A percentile compares a stretch with the other conserved stretches of the same genome.
Evolutionary conservation across 306 rosid species (phyloP).

Genomic region (Bauhinia variegata): DNA sequence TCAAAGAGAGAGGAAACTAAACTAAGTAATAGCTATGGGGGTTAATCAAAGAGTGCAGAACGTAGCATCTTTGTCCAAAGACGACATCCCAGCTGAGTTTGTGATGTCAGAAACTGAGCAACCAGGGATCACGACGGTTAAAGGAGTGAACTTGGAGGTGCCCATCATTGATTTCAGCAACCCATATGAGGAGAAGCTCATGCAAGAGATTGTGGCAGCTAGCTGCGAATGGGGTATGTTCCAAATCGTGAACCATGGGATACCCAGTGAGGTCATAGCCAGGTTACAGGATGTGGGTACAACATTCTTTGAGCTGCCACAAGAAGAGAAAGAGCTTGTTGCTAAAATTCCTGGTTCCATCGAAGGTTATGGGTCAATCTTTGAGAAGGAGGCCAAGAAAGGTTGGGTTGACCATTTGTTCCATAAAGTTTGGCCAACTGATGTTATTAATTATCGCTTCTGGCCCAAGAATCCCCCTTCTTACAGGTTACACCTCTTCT

Average conservation of each 20-base stretch:
- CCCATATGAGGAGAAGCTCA: conserved; percentile 40
- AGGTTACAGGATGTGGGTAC: conserved; percentile 61
- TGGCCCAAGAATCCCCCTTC: conserved; percentile 78
- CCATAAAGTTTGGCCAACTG: conserved; percentile 66
- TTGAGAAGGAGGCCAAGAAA: conserved; percentile 61
- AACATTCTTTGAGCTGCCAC: conserved; percentile 62
- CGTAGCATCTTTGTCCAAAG: conserved; percentile 45
- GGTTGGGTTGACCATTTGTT: conserved; percentile 90
- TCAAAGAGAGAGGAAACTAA: too few relatives aligned
- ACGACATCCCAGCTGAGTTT: conserved; percentile 50
- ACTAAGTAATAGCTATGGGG: too few relatives aligned
- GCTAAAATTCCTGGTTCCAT: conserved; percentile 46
- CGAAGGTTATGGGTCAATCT: conserved; percentile 70
- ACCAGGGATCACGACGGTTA: conserved; percentile 73
- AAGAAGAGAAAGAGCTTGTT: conserved; percentile 60
- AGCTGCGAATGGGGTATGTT: conserved; percentile 70
- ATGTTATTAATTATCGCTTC: conserved; percentile 53
- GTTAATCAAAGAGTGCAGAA: conserved; percentile 68
- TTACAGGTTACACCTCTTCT: conserved; percentile 55
- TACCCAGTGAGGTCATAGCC: conserved; percentile 54
- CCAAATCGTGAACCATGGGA: conserved; percentile 73
- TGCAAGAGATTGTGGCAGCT: conserved; percentile 44
- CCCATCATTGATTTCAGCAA: conserved; percentile 58
- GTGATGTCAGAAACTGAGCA: conserved; percentile 59
- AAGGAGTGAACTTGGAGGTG: conserved; percentile 46